phyloP scores from a whole-genome alignment of 768 basidiomycete genomes.

The Termitomyces sp. region DNA sequence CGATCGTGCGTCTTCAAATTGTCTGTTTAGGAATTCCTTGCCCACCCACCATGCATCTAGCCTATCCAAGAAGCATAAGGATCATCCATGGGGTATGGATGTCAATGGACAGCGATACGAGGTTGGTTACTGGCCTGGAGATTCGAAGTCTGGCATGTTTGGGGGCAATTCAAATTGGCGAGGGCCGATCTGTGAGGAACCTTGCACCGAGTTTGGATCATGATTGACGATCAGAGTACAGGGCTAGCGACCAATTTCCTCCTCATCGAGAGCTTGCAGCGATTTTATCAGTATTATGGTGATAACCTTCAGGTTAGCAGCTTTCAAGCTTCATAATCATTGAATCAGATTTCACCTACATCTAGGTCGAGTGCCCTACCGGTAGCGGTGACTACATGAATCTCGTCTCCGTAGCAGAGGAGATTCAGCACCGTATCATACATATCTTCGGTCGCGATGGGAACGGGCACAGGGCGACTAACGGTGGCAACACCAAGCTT shows the following conservation, averaged over 20 bases:
- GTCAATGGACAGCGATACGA: conserved; percentile 91
- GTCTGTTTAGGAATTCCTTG: background rate
- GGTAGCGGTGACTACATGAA: conserved; percentile 98
- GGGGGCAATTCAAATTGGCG: conserved; percentile 98
- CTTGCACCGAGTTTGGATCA: background rate
- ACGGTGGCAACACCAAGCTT: conserved; percentile 83
- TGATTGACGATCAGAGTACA: conserved; percentile 15
- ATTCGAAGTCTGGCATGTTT: conserved; percentile 96
- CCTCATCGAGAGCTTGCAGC: conserved; percentile 91
- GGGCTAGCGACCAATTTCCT: conserved; percentile 97
- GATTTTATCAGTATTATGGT: conserved; percentile 98
- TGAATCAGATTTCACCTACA: background rate
- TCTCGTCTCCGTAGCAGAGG: conserved; percentile 88
- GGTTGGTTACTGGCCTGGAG: conserved; percentile 97
- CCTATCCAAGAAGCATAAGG: conserved; percentile 84
- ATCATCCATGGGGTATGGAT: conserved; percentile 91
- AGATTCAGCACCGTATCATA: conserved; percentile 98
- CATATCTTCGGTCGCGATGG: conserved; percentile 95
- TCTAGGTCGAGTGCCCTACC: conserved; percentile 87
- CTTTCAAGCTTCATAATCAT: too few species aligned
- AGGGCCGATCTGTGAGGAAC: conserved; percentile 72
- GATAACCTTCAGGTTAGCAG: conserved; percentile 64
- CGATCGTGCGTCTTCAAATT: conserved; percentile 62
- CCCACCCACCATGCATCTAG: conserved; percentile 29
- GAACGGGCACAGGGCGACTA: conserved; percentile 82